These are phyloP conservation scores for Cubamyces lactineus DNA, from an alignment of 768 basidiomycete species.

Conservation along the genomic window DNA sequence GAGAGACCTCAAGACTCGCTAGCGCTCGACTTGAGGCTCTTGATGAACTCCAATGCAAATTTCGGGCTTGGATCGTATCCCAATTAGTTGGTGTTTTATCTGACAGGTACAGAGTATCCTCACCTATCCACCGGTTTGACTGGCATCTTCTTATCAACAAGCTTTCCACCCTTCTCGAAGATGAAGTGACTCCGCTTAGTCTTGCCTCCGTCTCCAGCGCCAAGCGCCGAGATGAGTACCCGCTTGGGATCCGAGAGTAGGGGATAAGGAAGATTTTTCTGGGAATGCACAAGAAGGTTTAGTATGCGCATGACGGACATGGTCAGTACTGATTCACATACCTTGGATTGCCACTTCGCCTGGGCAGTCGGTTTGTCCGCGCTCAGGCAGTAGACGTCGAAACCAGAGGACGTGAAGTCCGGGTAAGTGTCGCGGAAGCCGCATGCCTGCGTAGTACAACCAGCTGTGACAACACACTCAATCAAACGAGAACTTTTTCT, in stretches of 20 bases:
- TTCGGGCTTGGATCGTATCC: conserved; percentile 48
- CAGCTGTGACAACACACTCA: conserved; percentile 51
- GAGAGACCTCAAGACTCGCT: neutral
- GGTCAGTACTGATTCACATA: conserved; percentile 31
- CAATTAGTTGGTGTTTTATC: neutral
- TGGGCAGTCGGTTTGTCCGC: conserved; percentile 77
- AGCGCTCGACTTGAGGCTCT: conserved; percentile 34
- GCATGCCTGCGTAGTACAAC: conserved; percentile 93
- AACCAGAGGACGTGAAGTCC: conserved; percentile 69
- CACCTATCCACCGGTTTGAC: conserved; percentile 89
- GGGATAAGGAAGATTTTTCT: conserved; percentile 87
- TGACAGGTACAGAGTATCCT: conserved; percentile 19
- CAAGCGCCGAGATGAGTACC: conserved; percentile 76
- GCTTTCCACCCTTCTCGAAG: conserved; percentile 88
- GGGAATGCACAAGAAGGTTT: conserved; percentile 7
- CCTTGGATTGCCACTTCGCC: conserved; percentile 87
- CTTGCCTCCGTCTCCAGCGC: conserved; percentile 77
- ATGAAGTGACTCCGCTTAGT: conserved; percentile 94
- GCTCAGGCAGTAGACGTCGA: conserved; percentile 83
- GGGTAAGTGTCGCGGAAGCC: conserved; percentile 85
- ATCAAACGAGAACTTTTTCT: neutral
- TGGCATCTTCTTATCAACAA: conserved; percentile 82
- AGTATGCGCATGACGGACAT: too few species aligned
- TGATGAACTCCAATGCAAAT: conserved; percentile 71
- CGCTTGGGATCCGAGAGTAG: conserved; percentile 90